phyloP scores from a whole-genome alignment of 805 yeast genomes.

The Sugiyamaella americana region DNA sequence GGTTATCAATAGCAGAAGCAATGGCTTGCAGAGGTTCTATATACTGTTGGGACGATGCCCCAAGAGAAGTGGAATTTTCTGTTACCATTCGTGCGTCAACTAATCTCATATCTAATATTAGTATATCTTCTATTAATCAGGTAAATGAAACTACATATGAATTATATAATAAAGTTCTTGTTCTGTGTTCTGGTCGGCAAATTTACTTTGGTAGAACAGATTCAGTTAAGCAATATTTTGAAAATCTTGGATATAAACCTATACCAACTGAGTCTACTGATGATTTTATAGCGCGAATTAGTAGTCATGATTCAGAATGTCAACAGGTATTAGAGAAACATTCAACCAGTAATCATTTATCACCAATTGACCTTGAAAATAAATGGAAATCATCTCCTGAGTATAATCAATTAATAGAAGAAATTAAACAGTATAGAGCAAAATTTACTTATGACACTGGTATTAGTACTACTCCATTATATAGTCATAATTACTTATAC shows the following conservation, averaged over 20 bases:
- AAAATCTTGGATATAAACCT: slow-evolving; percentile 57
- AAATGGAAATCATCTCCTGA: slow-evolving; percentile 50
- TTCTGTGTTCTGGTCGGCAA: slow-evolving; percentile 55
- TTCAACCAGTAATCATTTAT: background rate
- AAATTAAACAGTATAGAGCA: slow-evolving; percentile 39
- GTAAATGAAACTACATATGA: slow-evolving; percentile 61
- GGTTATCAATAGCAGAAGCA: slow-evolving; percentile 80
- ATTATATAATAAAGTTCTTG: slow-evolving; percentile 55
- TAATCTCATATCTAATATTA: slow-evolving; percentile 45
- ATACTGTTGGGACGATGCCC: slow-evolving; percentile 74
- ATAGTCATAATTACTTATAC: slow-evolving; percentile 19
- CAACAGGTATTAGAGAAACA: slow-evolving; percentile 53
- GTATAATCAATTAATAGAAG: slow-evolving; percentile 35
- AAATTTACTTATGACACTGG: slow-evolving; percentile 26
- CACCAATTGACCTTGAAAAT: slow-evolving; percentile 51
- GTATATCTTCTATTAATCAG: slow-evolving; percentile 63
- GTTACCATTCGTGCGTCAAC: slow-evolving; percentile 62
- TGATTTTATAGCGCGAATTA: slow-evolving; percentile 45
- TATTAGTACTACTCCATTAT: slow-evolving; percentile 33
- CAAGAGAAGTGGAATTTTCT: slow-evolving; percentile 73
- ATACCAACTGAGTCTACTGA: slow-evolving; percentile 64
- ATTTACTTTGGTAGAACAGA: slow-evolving; percentile 56
- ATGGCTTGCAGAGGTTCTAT: slow-evolving; percentile 56
- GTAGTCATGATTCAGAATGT: slow-evolving; percentile 60
- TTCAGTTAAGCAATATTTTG: slow-evolving; percentile 52